Base-by-base conservation (phyloP, 352 stramenopile genomes). In the Pythium brachiatum region DNA sequence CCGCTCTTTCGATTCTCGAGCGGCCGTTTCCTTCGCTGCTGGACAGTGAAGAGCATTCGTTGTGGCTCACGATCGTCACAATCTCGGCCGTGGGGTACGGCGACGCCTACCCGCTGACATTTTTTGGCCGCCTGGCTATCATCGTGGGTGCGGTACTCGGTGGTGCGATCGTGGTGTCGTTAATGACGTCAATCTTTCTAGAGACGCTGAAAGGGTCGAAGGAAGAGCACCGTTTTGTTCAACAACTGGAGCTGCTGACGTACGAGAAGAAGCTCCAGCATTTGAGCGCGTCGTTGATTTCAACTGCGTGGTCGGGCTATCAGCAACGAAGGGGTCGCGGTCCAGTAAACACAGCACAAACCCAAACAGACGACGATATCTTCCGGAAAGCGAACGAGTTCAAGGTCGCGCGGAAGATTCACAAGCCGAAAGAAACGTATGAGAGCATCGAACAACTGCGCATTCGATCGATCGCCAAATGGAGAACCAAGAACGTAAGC, bases 171-270 rank as follows among this genome's bases (percentile, higher is more conserved):
- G 73, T 89, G 21, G 59, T 85, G 12, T 86, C 80, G 27, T 63
- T 89, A n/a, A 77, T 89, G 62, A 86, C 70, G 21, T 86, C 78
- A 15, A 72, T 85, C 20, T 88, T 89, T 58, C 73, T 89, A 1
- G 72, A 83, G 7, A 74, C 69, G 0, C 57, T 89, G n/a, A 86
- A 83, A 39, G 78, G 78, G 0, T 87, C 80, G 7, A 85, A 79
- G 26, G 66, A 73, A 47, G 80, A 89, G 41, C 69, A 86, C 48
- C 66, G 61, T 5, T 75, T 87, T 34, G 54, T 89, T 6, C 66
- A 62, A 23, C 59, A 74, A 2, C 68, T 89, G 41, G 78, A 86
- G 51, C 64, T 50, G 0, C 64, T 85, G 23, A 68, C 66, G 20
- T 86, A 69, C 69, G 62, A 85, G 23, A 71, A 69, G 20, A 41